Conservation (phyloP, 2,329 filamentous ascomycete genomes). For the Colletotrichum paranaense region DNA sequence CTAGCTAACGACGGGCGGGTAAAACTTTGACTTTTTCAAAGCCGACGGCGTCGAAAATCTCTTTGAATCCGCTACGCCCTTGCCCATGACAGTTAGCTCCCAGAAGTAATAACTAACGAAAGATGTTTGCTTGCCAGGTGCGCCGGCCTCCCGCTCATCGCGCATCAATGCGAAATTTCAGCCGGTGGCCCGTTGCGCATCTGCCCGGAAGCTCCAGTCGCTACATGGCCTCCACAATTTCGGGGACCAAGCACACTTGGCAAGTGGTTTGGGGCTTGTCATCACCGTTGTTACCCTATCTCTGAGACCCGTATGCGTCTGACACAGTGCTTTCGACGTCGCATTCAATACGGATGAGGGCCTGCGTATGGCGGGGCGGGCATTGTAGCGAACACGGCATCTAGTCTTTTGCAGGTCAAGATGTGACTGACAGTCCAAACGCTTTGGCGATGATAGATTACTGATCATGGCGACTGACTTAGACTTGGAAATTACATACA, state of each 20-base stretch:
- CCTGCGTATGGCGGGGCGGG: neutral
- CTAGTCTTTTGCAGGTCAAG: neutral
- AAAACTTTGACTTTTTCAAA: neutral
- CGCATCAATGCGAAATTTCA: neutral
- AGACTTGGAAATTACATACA: too few species aligned
- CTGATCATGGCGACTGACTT: neutral
- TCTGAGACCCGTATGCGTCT: neutral
- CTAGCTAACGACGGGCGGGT: constrained; percentile 1
- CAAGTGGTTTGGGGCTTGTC: neutral
- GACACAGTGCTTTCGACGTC: neutral
- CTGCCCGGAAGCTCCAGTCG: neutral
- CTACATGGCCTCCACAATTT: neutral
- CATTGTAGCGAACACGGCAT: neutral
- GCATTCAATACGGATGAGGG: neutral
- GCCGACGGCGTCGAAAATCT: constrained; percentile 9
- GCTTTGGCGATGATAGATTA: neutral
- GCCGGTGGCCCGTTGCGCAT: neutral
- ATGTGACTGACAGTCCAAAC: neutral
- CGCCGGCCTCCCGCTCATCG: neutral
- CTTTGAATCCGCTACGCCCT: neutral
- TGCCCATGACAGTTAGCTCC: neutral
- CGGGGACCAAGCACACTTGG: neutral
- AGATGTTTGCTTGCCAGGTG: neutral
- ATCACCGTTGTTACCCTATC: neutral
- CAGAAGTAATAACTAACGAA: neutral